Percentiles rank a stretch among this genome's conserved stretches.
phyloP scores from a whole-genome alignment of 768 basidiomycete species.

The Russula sp. region DNA sequence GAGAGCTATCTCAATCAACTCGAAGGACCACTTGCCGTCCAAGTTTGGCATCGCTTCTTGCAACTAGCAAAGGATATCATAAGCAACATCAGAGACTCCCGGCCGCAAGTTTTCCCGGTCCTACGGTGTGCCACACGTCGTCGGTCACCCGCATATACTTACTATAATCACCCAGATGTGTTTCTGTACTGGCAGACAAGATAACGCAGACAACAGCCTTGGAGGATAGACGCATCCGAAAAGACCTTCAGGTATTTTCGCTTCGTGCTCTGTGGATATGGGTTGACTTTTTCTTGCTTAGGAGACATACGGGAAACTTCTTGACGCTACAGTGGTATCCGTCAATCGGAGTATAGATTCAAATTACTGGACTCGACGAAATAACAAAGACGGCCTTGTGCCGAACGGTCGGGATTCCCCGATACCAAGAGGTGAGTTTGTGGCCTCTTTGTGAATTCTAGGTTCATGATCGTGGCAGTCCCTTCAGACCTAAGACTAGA shows the following conservation, averaged over 20 bases:
- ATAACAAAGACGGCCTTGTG: constrained; percentile 52
- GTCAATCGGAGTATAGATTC: constrained; percentile 68
- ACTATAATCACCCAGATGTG: constrained; percentile 43
- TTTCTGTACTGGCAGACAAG: constrained; percentile 75
- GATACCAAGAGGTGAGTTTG: constrained; percentile 42
- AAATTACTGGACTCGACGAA: constrained; percentile 71
- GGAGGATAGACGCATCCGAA: constrained; percentile 81
- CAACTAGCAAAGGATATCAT: constrained; percentile 73
- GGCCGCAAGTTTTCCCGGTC: constrained; percentile 59
- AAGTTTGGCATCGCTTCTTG: constrained; percentile 82
- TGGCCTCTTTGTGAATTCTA: neutral
- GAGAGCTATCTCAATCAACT: constrained; percentile 77
- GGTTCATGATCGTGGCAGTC: constrained; percentile 7
- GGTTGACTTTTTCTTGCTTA: constrained; percentile 26
- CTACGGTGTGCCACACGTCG: constrained; percentile 46
- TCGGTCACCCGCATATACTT: constrained; percentile 6
- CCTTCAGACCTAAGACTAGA: constrained; percentile 40
- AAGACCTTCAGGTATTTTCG: constrained; percentile 70
- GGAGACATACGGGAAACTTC: constrained; percentile 80
- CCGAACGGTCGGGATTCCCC: constrained; percentile 70
- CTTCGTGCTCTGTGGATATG: neutral
- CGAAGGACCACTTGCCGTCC: constrained; percentile 87
- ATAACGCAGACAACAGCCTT: constrained; percentile 83
- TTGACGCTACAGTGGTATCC: constrained; percentile 70
- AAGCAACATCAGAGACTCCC: constrained; percentile 59